These are phyloP conservation scores for Claviceps maximensis DNA, from an alignment of 2,329 filamentous ascomycete genomes.

Conservation along the genomic window DNA sequence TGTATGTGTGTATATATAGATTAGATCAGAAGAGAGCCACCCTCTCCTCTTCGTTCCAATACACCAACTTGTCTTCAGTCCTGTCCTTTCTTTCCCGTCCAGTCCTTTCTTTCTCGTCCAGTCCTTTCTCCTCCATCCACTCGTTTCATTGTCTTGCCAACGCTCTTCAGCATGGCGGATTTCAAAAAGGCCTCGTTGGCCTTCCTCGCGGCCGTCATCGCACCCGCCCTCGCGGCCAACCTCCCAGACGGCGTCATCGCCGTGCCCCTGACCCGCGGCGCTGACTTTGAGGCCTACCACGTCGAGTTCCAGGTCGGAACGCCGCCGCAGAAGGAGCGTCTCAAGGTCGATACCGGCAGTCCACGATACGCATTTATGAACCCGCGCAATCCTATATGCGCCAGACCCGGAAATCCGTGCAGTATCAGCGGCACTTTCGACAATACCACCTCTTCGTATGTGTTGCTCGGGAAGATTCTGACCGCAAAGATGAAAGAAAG, in stretches of 20 bases:
- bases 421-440: background rate
- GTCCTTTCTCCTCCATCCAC: too few relatives aligned
- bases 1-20: too few relatives aligned
- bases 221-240: background rate
- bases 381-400: background rate
- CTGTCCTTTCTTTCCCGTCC: too few relatives aligned
- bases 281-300: background rate
- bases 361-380: background rate
- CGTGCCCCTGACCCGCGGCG: background rate
- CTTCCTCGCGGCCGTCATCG: background rate
- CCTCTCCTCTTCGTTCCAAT: too few relatives aligned
- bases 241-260: background rate
- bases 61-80: too few relatives aligned
- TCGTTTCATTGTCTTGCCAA: too few relatives aligned
- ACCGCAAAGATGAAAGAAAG: too few relatives aligned
- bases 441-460: background rate
- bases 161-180: background rate
- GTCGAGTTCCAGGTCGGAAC: background rate
- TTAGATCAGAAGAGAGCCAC: too few relatives aligned
- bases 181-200: background rate
- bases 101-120: too few relatives aligned
- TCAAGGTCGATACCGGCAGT: background rate
- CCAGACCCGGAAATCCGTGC: background rate
- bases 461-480: too few relatives aligned
- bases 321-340: background rate